Evolutionary conservation across 2,329 filamentous ascomycete genomes (phyloP).

Genomic region (Trichophyton benhamiae): DNA sequence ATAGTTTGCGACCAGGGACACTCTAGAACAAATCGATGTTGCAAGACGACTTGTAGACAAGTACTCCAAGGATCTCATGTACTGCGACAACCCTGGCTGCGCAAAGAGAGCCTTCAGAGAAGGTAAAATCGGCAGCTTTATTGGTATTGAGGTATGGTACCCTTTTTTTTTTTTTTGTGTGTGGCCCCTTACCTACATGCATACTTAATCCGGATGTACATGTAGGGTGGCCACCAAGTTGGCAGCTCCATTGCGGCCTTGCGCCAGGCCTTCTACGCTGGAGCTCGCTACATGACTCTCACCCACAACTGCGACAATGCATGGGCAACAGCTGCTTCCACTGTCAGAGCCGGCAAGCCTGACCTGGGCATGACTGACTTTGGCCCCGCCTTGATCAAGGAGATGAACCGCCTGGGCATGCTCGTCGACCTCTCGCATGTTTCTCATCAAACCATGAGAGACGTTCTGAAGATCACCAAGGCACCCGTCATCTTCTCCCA

Average conservation of each 20-base stretch:
- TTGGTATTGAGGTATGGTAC: constrained; percentile 18
- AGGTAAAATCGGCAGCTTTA: constrained; percentile 17
- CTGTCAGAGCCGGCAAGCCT: constrained; percentile 12
- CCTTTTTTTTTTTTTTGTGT: neutral
- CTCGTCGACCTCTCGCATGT: constrained; percentile 21
- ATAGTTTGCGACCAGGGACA: constrained; percentile 17
- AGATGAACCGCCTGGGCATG: constrained; percentile 23
- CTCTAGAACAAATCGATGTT: constrained; percentile 21
- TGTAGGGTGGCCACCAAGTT: constrained; percentile 20
- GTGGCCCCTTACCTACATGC: neutral
- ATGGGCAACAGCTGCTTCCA: constrained; percentile 18
- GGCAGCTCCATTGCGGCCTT: constrained; percentile 17
- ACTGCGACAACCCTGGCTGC: constrained; percentile 16
- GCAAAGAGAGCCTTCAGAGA: constrained; percentile 15
- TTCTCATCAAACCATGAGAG: constrained; percentile 18
- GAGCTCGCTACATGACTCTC: constrained; percentile 19
- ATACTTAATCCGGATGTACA: neutral
- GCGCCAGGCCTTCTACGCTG: constrained; percentile 13
- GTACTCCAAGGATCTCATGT: constrained; percentile 17
- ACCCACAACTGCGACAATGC: constrained; percentile 22
- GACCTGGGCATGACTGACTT: constrained; percentile 18
- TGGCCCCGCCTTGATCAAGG: constrained; percentile 16
- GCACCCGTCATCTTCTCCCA: constrained; percentile 20
- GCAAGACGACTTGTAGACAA: constrained; percentile 16
- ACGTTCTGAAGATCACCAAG: constrained; percentile 15